A percentile compares a stretch with the other conserved stretches of the same genome.
These are phyloP conservation scores for Scedosporium apiospermum DNA, from an alignment of 2,329 filamentous ascomycete species.

Conservation along the genomic window DNA sequence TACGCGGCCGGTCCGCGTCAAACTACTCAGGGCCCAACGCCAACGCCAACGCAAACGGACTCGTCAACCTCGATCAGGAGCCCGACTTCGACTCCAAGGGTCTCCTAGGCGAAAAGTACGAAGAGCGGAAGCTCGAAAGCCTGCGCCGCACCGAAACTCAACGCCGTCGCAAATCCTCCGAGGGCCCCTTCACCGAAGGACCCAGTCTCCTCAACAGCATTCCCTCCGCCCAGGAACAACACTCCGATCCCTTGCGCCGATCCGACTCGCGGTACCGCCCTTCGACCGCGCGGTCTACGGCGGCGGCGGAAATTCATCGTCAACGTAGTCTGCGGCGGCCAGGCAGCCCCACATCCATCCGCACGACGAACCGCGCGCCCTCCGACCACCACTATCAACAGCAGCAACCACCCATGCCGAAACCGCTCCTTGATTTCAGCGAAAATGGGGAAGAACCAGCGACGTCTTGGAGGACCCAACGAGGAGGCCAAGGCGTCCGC, in stretches of 20 bases:
- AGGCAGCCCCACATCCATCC: conserved; percentile 12
- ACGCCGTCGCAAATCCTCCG: conserved; percentile 7
- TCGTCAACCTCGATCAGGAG: conserved; percentile 11
- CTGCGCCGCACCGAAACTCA: neutral
- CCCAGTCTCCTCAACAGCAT: conserved; percentile 44
- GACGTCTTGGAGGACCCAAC: conserved; percentile 39
- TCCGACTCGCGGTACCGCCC: conserved; percentile 9
- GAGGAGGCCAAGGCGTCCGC: conserved; percentile 39
- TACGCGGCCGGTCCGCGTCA: neutral
- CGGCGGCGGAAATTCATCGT: conserved; percentile 10
- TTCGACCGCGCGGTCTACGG: conserved; percentile 11
- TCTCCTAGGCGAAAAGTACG: conserved; percentile 40
- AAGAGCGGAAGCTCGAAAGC: conserved; percentile 31
- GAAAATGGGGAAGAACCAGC: conserved; percentile 41
- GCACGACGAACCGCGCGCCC: conserved; percentile 13
- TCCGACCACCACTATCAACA: conserved; percentile 16
- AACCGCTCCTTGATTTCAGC: conserved; percentile 60
- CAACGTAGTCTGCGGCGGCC: conserved; percentile 10
- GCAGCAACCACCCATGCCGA: conserved; percentile 23
- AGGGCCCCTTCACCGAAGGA: conserved; percentile 42
- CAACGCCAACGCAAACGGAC: conserved; percentile 1
- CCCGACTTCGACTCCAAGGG: conserved; percentile 40
- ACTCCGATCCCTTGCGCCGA: neutral
- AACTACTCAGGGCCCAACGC: neutral
- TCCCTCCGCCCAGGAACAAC: neutral